Conservation (phyloP, 2,329 filamentous ascomycete genomes). For the Pezicula carpinea region DNA sequence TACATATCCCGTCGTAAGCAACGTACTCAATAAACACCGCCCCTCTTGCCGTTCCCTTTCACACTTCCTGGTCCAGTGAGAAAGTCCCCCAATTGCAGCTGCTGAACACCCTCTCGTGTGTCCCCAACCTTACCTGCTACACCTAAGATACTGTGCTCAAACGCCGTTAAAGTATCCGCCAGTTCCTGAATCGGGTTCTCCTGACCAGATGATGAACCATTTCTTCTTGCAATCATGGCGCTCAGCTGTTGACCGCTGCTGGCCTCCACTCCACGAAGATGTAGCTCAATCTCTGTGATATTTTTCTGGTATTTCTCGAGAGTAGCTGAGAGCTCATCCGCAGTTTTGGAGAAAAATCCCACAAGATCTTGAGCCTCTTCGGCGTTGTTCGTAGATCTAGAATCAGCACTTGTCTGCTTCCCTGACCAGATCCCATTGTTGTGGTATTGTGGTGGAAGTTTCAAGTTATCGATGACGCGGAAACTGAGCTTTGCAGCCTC, state of each 20-base stretch:
- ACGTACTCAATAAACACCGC: conserved; percentile 22
- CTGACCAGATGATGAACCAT: conserved; percentile 30
- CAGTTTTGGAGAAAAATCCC: conserved; percentile 57
- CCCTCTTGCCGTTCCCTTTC: conserved; percentile 13
- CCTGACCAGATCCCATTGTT: conserved; percentile 34
- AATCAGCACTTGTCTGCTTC: conserved; percentile 34
- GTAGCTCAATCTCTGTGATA: conserved; percentile 60
- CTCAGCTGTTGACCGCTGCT: conserved; percentile 56
- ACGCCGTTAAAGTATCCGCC: conserved; percentile 56
- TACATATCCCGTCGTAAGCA: conserved; percentile 1
- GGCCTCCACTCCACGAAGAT: conserved; percentile 59
- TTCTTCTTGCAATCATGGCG: conserved; percentile 40
- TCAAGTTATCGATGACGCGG: conserved; percentile 69
- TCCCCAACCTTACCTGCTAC: conserved; percentile 57
- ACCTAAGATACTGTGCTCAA: conserved; percentile 59
- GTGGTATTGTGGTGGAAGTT: conserved; percentile 58
- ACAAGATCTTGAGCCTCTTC: conserved; percentile 55
- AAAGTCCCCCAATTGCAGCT: conserved; percentile 44
- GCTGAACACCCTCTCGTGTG: conserved; percentile 56
- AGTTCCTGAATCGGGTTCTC: conserved; percentile 47
- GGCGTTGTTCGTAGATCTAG: conserved; percentile 32
- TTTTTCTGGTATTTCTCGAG: conserved; percentile 53
- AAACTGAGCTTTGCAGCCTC: conserved; percentile 68
- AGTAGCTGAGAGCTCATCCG: conserved; percentile 56
- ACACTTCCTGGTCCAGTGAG: conserved; percentile 6